Evolutionary conservation across 2,329 filamentous ascomycete species (phyloP), one percentile per base, ranked within the genome.

Genomic region (Pleurostoma richardsiae): DNA sequence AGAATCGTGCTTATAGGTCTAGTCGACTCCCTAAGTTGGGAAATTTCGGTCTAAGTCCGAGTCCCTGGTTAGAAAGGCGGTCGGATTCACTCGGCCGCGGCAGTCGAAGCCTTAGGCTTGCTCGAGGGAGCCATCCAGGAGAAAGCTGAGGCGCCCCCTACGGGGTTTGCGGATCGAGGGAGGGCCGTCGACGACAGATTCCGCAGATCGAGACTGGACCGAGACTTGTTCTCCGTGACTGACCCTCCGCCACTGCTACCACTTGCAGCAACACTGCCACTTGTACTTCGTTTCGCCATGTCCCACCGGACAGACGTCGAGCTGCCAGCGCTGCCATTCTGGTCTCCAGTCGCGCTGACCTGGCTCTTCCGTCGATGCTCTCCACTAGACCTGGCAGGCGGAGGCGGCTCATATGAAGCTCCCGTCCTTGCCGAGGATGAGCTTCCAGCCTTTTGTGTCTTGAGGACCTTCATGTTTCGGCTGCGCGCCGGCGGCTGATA

Each of bases 101-200:
- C 19, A 19, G 19, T 19, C 19, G 19, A 19, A 19, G 67, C 60
- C 56, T 71, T 71, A 41, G 73, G 66, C 56, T 74, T 74, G 43
- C 60, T 61, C 19, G 65, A 54, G 39, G 75, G 68, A 42, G 87
- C 92, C 73, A 96, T 85, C 91, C 91, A 97, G 10, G 88, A 85
- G 70, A 97, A 97, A 3, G 92, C 92, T 49, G 89, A 94, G 10
- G 88, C 92, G n/a, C 88, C 88, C 6, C 92, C 92, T 19, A 96
- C 80, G 0, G 94, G 92, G 60, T 97, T 97, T 70, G 46, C 69
- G 67, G 33, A 8, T 36, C 33, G 33, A 36, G 33, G 33, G n/a
- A 19, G 19, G 19, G 19, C 19, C 19, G 33, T n/a, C n/a, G 33
- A n/a, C 8, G 8, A 8, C 33, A 36, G 33, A 36, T 2, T 36